Conservation (phyloP, 2,329 filamentous ascomycete genomes). For the Ophiostoma piceae region DNA sequence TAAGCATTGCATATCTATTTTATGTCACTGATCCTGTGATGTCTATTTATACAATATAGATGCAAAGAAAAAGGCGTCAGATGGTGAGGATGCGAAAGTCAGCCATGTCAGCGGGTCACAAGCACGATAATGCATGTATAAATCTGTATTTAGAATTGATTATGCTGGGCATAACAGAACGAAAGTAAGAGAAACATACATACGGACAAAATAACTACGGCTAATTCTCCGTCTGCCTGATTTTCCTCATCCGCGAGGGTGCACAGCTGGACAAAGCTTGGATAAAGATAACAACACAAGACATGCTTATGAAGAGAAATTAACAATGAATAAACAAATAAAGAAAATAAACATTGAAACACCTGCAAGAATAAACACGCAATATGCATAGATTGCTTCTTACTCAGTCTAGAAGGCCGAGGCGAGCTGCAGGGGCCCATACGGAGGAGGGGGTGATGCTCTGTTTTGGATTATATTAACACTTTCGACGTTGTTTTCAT, state of each 20-base stretch:
- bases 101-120: background rate
- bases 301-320: background rate
- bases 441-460: background rate
- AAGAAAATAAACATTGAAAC: background rate
- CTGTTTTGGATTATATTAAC: background rate
- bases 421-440: conserved; percentile 23
- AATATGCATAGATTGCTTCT: conserved; percentile 6
- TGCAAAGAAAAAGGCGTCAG: background rate
- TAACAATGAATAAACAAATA: background rate
- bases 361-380: background rate
- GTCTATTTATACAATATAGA: background rate
- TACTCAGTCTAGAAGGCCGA: conserved; percentile 23
- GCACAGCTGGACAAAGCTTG: background rate
- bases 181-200: background rate
- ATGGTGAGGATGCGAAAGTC: background rate
- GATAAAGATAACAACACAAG: background rate
- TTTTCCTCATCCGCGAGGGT: background rate
- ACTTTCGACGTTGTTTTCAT: background rate
- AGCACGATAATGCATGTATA: background rate
- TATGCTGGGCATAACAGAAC: too few relatives aligned
- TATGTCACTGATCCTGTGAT: background rate
- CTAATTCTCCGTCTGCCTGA: background rate
- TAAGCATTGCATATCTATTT: background rate
- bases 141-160: background rate
- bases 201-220: background rate